Evolutionary conservation across 495 filamentous ascomycete species (phyloP), one percentile per base, ranked within the genome.

Genomic region (Talaromyces nanjingensis): DNA sequence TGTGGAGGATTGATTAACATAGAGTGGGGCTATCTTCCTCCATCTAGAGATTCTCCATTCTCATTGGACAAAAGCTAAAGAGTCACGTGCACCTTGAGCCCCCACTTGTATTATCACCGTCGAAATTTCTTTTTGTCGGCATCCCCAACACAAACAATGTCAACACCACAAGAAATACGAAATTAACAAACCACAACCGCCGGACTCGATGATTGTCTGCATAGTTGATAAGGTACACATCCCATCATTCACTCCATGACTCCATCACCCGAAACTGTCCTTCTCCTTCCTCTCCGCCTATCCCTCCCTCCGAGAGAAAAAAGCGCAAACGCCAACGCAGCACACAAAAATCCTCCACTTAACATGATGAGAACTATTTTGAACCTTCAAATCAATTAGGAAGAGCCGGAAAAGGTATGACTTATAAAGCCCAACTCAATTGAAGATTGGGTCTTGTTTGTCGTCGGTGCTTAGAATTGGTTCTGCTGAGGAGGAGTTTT

Each of bases 371-470:
- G 74, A 76, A 69, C 67, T 66, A 73, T 69, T 65, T 66, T 64
- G 78, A 81, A 78, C 78, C 73, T 45, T 68, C 65, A 72, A 31
- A 60, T 53, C 71, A 71, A 74, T 77, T 81, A 81, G 78, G 78
- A 81, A 81, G 78, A 81, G 78, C 78, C 78, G 78, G 77, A 81
- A 79, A 68, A 81, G 78, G 78, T 75, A 79, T 81, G 77, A 57
- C 77, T 72, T 65, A 65, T 59, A 57, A 63, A 42, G 4, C 49
- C 56, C 29, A 64, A 1, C 27, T 56, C 25, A 57, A 56, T 12
- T n/a, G 66, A 63, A 59, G 54, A 64, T 27, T 42, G 67, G 57
- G 63, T 62, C 60, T 59, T 3, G 14, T 42, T 68, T 75, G 78
- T 76, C 73, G 77, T 79, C 78, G 78, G 70, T 81, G 78, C 78